phyloP scores from a whole-genome alignment of 768 basidiomycete species.

The Auriscalpium vulgare region DNA sequence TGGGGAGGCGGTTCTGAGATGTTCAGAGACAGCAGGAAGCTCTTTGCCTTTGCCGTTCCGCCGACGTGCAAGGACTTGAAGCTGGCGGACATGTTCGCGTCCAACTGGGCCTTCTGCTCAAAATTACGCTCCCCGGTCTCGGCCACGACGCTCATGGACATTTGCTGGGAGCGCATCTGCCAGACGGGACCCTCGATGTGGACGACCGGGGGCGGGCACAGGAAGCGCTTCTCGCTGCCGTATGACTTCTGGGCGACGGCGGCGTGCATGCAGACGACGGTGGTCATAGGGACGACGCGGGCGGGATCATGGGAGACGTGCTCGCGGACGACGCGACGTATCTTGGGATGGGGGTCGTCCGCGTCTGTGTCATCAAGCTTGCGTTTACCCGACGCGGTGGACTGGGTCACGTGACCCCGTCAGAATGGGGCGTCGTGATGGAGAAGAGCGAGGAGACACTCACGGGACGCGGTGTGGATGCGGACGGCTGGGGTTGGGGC shows the following conservation, averaged over 20 bases:
- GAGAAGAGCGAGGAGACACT: not conserved
- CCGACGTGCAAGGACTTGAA: conserved; percentile 91
- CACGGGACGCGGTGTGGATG: conserved; percentile 9
- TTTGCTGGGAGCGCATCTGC: conserved; percentile 74
- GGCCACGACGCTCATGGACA: conserved; percentile 81
- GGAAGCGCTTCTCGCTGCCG: conserved; percentile 89
- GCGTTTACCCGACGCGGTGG: conserved; percentile 49
- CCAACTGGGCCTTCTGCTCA: conserved; percentile 77
- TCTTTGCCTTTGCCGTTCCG: conserved; percentile 83
- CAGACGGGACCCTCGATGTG: conserved; percentile 85
- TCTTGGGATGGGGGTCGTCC: conserved; percentile 66
- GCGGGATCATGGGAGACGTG: conserved; percentile 70
- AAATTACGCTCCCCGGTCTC: conserved; percentile 78
- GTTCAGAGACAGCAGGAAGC: conserved; percentile 79
- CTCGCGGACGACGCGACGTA: conserved; percentile 77
- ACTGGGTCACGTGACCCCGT: conserved; percentile 14
- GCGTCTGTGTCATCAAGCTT: conserved; percentile 61
- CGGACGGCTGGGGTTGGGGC: conserved; percentile 11
- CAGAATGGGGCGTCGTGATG: not conserved
- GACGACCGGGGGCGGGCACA: conserved; percentile 90
- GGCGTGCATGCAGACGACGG: conserved; percentile 83
- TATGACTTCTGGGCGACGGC: conserved; percentile 96
- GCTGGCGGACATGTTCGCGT: conserved; percentile 77
- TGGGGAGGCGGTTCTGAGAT: conserved; percentile 67
- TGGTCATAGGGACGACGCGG: conserved; percentile 82